A percentile compares a stretch with the other conserved stretches of the same genome.
phyloP scores from a whole-genome alignment of 1,284 basidiomycete species.

The Cutaneotrichosporon sp. region DNA sequence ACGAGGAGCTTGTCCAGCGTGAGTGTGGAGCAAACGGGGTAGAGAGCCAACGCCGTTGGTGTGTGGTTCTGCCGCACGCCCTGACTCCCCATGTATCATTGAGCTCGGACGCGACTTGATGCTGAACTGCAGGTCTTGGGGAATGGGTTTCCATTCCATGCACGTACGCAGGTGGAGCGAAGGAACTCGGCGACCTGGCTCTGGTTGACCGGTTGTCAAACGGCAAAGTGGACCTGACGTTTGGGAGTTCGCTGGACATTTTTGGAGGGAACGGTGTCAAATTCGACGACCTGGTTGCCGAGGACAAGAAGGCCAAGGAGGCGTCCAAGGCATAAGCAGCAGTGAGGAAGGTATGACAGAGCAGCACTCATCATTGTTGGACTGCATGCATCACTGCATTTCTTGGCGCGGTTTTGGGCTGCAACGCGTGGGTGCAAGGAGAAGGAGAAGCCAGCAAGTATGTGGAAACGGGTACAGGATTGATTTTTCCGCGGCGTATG shows the following conservation, averaged over 20 bases:
- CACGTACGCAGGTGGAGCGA: conserved; percentile 96
- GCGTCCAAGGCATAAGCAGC: neutral
- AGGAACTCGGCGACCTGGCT: conserved; percentile 78
- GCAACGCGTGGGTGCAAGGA: neutral
- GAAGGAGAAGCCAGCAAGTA: neutral
- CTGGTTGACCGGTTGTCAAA: conserved; percentile 76
- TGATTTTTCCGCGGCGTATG: neutral
- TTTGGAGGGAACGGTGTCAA: conserved; percentile 74
- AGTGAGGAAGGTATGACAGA: neutral
- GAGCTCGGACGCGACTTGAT: neutral
- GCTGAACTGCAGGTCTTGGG: conserved; percentile 66
- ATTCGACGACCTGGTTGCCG: conserved; percentile 66
- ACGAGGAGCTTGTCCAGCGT: conserved; percentile 84
- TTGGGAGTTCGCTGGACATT: conserved; percentile 82
- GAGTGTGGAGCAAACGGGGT: conserved; percentile 40
- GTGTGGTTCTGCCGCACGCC: neutral
- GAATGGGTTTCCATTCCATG: conserved; percentile 89
- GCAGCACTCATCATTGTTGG: neutral
- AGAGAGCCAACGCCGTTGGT: neutral
- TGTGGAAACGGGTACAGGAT: neutral
- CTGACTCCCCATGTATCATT: neutral
- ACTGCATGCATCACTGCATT: neutral
- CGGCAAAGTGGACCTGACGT: conserved; percentile 92
- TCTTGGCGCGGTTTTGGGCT: neutral
- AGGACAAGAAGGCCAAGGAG: conserved; percentile 38